Base-by-base conservation (phyloP, 306 rosid genomes). In the Cucurbita moschata region DNA sequence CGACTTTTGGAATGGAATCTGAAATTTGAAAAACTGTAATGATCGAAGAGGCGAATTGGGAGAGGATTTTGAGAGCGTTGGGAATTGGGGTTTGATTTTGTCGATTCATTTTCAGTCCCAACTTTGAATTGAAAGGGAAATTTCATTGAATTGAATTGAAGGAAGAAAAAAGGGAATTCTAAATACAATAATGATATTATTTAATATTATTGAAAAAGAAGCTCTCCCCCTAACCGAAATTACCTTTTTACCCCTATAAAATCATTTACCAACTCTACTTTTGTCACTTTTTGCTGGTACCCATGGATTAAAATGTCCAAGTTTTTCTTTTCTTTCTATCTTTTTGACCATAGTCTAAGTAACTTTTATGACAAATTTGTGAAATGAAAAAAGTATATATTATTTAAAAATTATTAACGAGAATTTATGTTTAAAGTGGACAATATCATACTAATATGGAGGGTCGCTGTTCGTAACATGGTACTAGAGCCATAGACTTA, bases 21-120 rank as follows among this genome's bases (percentile, higher is more conserved):
- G 55, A 2, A 67, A 75, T 85, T 88, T 81, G 79, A 89, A 87
- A 86, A 89, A 13, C 26, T n/a, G 70, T 46, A 77, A 84, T 84
- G 77, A 79, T 78, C 73, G 55, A 67, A 44, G 55, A 18, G 10
- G 4, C n/a, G 52, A 65, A 39, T 66, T 43, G 13, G 73, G 23
- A 65, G 35, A 65, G 37, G 71, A 18, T 44, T 67, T 46, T 47
- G n/a, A 26, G 74, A 83, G 77, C 80, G 81, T 88, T 90, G 79
- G 94, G 85, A 77, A 62, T 44, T 72, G 78, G 56, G 56, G 19
- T 8, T 43, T 43, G 30, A 18, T 78, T 52, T 53, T 75, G 21
- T 30, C 57, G 16, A 0, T 50, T 50, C 38, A 30, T 52, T 68
- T 74, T 57, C 5, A 59, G 75, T 35, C 21, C 8, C 15, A 61